Conservation (phyloP, 805 yeast genomes). For the Cyberlindnera veronae region DNA sequence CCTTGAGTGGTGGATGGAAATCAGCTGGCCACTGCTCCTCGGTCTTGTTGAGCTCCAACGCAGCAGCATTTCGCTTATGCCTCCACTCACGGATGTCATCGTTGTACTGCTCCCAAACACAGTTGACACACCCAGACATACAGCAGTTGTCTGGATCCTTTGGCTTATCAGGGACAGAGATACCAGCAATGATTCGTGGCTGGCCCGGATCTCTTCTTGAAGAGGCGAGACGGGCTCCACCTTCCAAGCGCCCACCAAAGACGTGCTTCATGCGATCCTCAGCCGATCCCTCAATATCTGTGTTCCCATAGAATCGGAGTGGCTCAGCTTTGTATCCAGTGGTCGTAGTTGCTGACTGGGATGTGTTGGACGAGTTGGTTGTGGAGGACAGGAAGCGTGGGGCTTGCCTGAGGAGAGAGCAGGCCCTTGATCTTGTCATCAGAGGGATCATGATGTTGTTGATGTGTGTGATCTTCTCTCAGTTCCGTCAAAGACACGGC, state of each 20-base stretch:
- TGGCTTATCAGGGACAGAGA: conserved; percentile 80
- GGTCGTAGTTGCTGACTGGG: too few species aligned
- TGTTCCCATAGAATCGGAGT: conserved; percentile 31
- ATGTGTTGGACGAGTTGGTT: too few species aligned
- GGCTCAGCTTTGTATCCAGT: conserved; percentile 8
- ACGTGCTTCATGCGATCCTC: conserved; percentile 47
- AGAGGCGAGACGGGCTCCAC: conserved; percentile 42
- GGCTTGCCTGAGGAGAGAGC: too few species aligned
- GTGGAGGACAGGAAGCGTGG: too few species aligned
- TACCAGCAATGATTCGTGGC: conserved; percentile 48
- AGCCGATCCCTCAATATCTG: conserved; percentile 31
- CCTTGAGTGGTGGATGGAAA: conserved; percentile 54
- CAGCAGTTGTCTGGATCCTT: conserved; percentile 94
- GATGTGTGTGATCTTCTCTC: too few species aligned
- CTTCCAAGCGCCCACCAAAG: conserved; percentile 56
- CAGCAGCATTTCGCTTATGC: conserved; percentile 55
- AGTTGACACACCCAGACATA: conserved; percentile 94
- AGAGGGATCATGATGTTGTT: too few species aligned
- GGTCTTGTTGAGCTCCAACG: conserved; percentile 38
- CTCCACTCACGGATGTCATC: conserved; percentile 90
- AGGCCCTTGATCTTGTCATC: too few species aligned
- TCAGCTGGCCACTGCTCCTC: conserved; percentile 59
- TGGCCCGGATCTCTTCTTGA: conserved; percentile 28
- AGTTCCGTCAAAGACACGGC: too few species aligned
- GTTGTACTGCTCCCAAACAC: conserved; percentile 92